phyloP scores from a whole-genome alignment of 1,139 yeast genomes.

The Sugiyamaella pinicola region DNA sequence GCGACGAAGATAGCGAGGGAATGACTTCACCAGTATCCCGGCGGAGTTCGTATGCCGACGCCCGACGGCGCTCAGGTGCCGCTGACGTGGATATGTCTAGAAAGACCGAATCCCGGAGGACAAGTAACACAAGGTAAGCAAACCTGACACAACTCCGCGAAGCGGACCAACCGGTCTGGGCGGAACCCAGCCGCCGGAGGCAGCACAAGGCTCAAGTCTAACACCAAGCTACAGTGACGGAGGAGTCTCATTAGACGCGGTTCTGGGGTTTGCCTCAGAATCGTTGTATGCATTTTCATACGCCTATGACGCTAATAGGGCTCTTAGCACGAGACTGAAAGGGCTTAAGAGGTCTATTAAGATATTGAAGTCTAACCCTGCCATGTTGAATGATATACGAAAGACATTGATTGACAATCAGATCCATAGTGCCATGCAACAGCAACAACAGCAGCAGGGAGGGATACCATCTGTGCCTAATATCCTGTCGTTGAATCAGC shows the following conservation, averaged over 20 bases:
- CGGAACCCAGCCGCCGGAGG: conserved; percentile 9
- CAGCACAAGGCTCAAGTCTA: background rate
- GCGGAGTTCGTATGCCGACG: conserved; percentile 12
- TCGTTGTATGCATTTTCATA: conserved; percentile 85
- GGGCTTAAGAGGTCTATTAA: conserved; percentile 76
- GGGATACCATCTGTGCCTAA: conserved; percentile 3
- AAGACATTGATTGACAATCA: conserved; percentile 19
- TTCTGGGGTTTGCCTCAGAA: conserved; percentile 62
- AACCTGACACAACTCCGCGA: background rate
- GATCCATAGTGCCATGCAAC: background rate
- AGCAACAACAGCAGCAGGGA: conserved; percentile 1
- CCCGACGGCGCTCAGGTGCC: conserved; percentile 7
- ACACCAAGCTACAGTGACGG: conserved; percentile 9
- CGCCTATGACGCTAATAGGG: conserved; percentile 78
- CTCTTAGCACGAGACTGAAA: conserved; percentile 72
- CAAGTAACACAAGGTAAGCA: conserved; percentile 12
- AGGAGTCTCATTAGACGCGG: conserved; percentile 10
- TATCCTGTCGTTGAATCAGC: conserved; percentile 18
- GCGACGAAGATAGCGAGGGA: conserved; percentile 17
- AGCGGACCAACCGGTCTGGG: too few relatives aligned
- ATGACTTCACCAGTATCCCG: conserved; percentile 10
- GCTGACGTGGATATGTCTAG: conserved; percentile 4
- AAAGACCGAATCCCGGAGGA: conserved; percentile 7
- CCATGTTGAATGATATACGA: conserved; percentile 28
- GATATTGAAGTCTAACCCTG: conserved; percentile 58